Conservation (phyloP, 2,329 filamentous ascomycete species). For the Pyricularia sp. region DNA sequence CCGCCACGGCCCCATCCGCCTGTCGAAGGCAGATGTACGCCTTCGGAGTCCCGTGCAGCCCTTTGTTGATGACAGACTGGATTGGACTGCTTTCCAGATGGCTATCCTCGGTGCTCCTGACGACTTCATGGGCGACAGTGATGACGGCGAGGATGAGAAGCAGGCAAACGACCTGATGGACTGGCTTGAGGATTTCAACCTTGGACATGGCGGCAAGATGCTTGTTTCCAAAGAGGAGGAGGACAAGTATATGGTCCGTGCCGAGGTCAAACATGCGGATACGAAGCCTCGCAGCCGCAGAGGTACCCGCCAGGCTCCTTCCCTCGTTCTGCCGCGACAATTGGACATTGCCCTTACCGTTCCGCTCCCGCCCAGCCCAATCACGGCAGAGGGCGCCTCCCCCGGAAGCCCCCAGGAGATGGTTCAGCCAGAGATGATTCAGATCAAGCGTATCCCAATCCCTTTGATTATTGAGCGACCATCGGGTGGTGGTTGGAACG, state of each 20-base stretch:
- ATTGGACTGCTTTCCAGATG: conserved; percentile 55
- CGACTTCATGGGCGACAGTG: conserved; percentile 32
- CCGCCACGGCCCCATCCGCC: conserved; percentile 41
- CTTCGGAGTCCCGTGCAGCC: conserved; percentile 9
- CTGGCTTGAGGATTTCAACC: conserved; percentile 40
- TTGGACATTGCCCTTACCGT: neutral
- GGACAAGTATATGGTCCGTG: neutral
- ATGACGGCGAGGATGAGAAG: conserved; percentile 29
- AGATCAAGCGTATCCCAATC: conserved; percentile 24
- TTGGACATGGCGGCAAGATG: conserved; percentile 29
- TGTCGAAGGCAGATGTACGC: conserved; percentile 30
- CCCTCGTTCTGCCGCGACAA: neutral
- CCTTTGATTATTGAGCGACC: conserved; percentile 22
- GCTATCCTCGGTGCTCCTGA: conserved; percentile 45
- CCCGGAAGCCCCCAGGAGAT: neutral
- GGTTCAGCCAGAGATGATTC: conserved; percentile 11
- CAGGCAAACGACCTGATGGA: conserved; percentile 32
- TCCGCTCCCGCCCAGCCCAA: conserved; percentile 4
- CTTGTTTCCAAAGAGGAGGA: conserved; percentile 9
- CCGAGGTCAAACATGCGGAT: neutral
- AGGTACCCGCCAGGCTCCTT: neutral
- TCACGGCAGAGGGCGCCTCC: neutral
- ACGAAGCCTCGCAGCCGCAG: neutral
- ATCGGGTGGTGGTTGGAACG: conserved; percentile 14
- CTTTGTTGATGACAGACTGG: conserved; percentile 35